Conservation (phyloP, 352 stramenopile genomes). For the Phytophthora citricola region DNA sequence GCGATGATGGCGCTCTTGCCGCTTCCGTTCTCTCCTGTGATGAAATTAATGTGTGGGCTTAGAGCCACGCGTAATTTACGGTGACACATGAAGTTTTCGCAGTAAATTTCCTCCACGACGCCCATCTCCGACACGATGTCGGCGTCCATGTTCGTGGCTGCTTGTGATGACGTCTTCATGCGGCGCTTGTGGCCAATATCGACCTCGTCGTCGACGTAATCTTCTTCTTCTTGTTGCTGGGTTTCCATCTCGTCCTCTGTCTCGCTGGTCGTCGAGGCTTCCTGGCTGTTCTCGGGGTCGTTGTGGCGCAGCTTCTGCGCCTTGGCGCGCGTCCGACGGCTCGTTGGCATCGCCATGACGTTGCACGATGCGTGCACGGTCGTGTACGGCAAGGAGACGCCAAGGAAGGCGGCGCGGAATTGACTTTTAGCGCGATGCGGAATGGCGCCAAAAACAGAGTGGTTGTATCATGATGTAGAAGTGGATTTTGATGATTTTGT, state of each 20-base stretch:
- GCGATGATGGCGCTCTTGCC: slow-evolving; percentile 98
- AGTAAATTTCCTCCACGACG: slow-evolving; percentile 95
- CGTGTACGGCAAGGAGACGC: neutral
- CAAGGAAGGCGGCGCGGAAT: slow-evolving; percentile 7
- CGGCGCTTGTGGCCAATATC: slow-evolving; percentile 27
- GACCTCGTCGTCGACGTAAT: slow-evolving; percentile 23
- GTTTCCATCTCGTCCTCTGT: slow-evolving; percentile 45
- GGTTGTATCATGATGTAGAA: neutral
- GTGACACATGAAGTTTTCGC: slow-evolving; percentile 99
- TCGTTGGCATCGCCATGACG: slow-evolving; percentile 28
- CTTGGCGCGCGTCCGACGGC: slow-evolving; percentile 30
- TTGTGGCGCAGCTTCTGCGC: slow-evolving; percentile 26
- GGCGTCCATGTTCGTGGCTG: slow-evolving; percentile 27
- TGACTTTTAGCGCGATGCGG: slow-evolving; percentile 2
- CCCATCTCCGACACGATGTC: slow-evolving; percentile 83
- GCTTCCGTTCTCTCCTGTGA: slow-evolving; percentile 93
- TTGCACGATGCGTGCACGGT: neutral
- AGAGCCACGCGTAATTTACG: slow-evolving; percentile 91
- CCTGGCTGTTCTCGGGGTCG: slow-evolving; percentile 22
- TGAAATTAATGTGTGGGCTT: slow-evolving; percentile 85
- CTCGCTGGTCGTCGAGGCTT: slow-evolving; percentile 35
- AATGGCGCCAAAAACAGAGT: slow-evolving; percentile 21
- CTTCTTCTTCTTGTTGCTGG: slow-evolving; percentile 22
- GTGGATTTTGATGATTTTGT: neutral
- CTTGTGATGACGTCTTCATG: slow-evolving; percentile 7